Conservation (phyloP, 331 rosid species). For the Dryas integrifolia region DNA sequence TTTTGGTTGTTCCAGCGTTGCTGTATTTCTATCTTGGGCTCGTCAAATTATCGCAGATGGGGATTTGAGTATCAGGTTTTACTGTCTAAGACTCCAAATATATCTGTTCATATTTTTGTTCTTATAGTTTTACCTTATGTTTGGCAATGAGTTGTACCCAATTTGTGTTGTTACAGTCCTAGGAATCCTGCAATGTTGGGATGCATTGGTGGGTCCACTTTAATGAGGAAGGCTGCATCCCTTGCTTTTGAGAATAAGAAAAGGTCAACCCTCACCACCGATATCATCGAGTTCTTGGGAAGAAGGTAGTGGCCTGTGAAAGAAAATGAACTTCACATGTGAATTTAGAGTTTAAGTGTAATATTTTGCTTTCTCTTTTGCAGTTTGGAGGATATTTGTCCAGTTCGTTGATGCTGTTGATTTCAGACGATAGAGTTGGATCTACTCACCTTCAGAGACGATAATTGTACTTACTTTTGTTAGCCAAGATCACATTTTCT, state of each 20-base stretch:
- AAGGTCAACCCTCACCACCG: slow-evolving; percentile 84
- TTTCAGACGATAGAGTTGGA: neutral
- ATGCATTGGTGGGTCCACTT: slow-evolving; percentile 74
- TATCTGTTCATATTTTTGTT: neutral
- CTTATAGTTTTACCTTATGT: slow-evolving; percentile 5
- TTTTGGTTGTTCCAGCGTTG: slow-evolving; percentile 54
- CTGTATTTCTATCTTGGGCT: slow-evolving; percentile 83
- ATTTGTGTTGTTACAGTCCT: slow-evolving; percentile 35
- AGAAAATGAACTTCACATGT: neutral
- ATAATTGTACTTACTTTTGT: neutral
- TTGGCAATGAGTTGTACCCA: slow-evolving; percentile 15
- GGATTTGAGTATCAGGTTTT: slow-evolving; percentile 48
- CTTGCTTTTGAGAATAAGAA: slow-evolving; percentile 68
- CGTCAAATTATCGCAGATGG: slow-evolving; percentile 39
- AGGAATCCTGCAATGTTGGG: slow-evolving; percentile 72
- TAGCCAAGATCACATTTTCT: neutral
- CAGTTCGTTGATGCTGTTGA: slow-evolving; percentile 38
- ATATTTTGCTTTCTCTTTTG: slow-evolving; percentile 22
- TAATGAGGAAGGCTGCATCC: slow-evolving; percentile 83
- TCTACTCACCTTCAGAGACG: neutral
- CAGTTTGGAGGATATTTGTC: slow-evolving; percentile 81
- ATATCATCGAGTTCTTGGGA: slow-evolving; percentile 85
- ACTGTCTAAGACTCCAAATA: neutral
- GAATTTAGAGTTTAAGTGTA: neutral
- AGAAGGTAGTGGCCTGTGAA: slow-evolving; percentile 45